Evolutionary conservation across 345 rosid species (phyloP).

Genomic region (Hypericum androsaemum): DNA sequence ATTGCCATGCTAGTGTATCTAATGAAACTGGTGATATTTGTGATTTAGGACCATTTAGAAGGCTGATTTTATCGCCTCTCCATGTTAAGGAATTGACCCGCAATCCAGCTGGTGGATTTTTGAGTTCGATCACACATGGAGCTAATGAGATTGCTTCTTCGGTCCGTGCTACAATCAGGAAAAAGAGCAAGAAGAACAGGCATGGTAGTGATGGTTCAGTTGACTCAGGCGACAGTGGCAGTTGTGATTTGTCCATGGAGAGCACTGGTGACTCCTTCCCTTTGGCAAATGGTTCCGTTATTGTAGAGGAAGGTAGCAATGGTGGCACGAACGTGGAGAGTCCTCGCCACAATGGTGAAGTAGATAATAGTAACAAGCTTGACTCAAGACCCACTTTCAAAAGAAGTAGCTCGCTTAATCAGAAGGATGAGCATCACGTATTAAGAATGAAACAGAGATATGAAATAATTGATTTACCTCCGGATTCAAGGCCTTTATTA

Average conservation of each 20-base stretch:
- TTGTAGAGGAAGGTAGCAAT: slow-evolving; percentile 37
- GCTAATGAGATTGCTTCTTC: slow-evolving; percentile 94
- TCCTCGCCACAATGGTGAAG: slow-evolving; percentile 28
- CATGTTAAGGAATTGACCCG: slow-evolving; percentile 62
- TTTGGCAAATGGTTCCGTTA: slow-evolving; percentile 33
- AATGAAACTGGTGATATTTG: slow-evolving; percentile 77
- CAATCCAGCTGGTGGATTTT: slow-evolving; percentile 53
- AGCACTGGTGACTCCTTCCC: slow-evolving; percentile 47
- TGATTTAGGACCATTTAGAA: slow-evolving; percentile 76
- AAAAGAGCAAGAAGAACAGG: slow-evolving; percentile 73
- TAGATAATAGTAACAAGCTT: slow-evolving; percentile 29
- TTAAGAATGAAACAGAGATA: slow-evolving; percentile 62
- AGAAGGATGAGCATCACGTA: slow-evolving; percentile 64
- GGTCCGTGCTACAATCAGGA: slow-evolving; percentile 85
- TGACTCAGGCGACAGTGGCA: slow-evolving; percentile 48
- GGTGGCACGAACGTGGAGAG: slow-evolving; percentile 25
- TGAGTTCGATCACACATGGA: slow-evolving; percentile 90
- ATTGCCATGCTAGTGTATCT: slow-evolving; percentile 71
- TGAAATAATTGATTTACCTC: slow-evolving; percentile 65
- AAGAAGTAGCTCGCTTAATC: slow-evolving; percentile 57
- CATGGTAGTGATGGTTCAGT: slow-evolving; percentile 50
- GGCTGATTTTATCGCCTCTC: slow-evolving; percentile 79
- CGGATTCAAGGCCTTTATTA: slow-evolving; percentile 73
- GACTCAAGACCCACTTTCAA: slow-evolving; percentile 45
- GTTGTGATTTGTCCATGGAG: slow-evolving; percentile 45